Evolutionary conservation across 495 filamentous ascomycete species (phyloP).

Genomic region (Venustampulla echinocandica): DNA sequence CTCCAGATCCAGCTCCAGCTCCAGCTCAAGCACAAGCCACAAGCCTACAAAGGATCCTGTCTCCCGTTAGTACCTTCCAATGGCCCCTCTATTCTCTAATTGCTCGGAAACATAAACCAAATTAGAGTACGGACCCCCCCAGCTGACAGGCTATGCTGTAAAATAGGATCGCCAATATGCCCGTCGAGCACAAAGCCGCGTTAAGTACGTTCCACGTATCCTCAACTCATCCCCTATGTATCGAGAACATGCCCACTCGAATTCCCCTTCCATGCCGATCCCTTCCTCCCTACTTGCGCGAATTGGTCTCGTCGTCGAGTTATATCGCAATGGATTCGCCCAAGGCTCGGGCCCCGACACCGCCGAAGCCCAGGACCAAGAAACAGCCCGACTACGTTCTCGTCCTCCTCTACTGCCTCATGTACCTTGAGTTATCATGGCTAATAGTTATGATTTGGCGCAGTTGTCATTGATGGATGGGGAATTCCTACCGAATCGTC

Average conservation of each 20-base stretch:
- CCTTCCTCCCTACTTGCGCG: not conserved
- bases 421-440: conserved; percentile 45
- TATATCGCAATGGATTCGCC: not conserved
- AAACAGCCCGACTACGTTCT: conserved; percentile 35
- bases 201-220: conserved; percentile 55
- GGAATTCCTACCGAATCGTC: conserved; percentile 74
- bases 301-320: conserved; percentile 10
- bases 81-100: too few relatives aligned
- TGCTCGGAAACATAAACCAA: too few relatives aligned
- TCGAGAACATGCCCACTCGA: not conserved
- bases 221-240: conserved; percentile 5
- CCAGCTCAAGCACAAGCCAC: too few relatives aligned
- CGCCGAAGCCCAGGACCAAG: conserved; percentile 5
- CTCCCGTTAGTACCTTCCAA: conserved; percentile 20
- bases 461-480: conserved; percentile 98
- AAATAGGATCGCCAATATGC: conserved; percentile 44
- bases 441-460: conserved; percentile 42
- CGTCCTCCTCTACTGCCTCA: conserved; percentile 34
- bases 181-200: conserved; percentile 85
- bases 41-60: conserved; percentile 7
- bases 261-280: not conserved
- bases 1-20: too few relatives aligned
- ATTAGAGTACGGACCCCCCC: too few relatives aligned
- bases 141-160: conserved; percentile 23
- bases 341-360: not conserved